phyloP scores from a whole-genome alignment of 352 stramenopile species.

The Phytopythium cucurbitacearum region DNA sequence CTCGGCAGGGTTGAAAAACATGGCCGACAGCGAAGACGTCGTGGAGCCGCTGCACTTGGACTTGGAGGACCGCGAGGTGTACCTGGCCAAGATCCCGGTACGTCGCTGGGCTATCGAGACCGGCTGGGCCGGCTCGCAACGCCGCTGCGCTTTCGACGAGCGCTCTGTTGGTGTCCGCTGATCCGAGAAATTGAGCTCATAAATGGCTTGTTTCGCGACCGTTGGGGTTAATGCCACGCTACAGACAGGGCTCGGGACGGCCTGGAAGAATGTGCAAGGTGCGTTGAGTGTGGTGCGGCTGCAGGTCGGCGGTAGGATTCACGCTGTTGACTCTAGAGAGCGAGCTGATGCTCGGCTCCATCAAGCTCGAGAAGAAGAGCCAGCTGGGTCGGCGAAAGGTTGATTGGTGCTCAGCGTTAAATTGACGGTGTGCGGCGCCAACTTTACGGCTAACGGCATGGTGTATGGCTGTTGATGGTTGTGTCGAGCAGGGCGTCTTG shows the following conservation, averaged over 20 bases:
- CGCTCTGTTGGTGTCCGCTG: no score
- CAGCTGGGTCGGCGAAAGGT: slow-evolving; percentile 73
- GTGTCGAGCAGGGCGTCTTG: slow-evolving; percentile 47
- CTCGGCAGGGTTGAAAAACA: slow-evolving; percentile 13
- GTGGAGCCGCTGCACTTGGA: slow-evolving; percentile 87
- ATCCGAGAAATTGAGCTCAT: neutral
- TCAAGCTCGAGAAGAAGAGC: slow-evolving; percentile 79
- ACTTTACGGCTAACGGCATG: neutral
- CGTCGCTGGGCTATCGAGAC: neutral
- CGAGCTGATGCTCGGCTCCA: slow-evolving; percentile 78
- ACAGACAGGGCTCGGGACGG: slow-evolving; percentile 61
- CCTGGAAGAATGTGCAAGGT: slow-evolving; percentile 86
- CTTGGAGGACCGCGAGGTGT: slow-evolving; percentile 84
- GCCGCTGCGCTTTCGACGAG: no score
- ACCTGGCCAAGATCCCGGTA: slow-evolving; percentile 85
- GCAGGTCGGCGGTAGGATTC: neutral
- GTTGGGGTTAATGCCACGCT: neutral
- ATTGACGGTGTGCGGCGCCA: neutral
- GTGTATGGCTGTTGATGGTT: slow-evolving; percentile 5
- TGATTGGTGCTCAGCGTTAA: neutral
- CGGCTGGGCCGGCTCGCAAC: no score
- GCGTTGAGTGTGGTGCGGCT: neutral
- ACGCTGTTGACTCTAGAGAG: slow-evolving; percentile 41
- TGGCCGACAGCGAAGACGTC: slow-evolving; percentile 86
- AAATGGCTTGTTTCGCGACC: neutral